These are phyloP conservation scores for Orobanche coerulescens DNA, from an alignment of 257 asterid species.

Conservation along the genomic window DNA sequence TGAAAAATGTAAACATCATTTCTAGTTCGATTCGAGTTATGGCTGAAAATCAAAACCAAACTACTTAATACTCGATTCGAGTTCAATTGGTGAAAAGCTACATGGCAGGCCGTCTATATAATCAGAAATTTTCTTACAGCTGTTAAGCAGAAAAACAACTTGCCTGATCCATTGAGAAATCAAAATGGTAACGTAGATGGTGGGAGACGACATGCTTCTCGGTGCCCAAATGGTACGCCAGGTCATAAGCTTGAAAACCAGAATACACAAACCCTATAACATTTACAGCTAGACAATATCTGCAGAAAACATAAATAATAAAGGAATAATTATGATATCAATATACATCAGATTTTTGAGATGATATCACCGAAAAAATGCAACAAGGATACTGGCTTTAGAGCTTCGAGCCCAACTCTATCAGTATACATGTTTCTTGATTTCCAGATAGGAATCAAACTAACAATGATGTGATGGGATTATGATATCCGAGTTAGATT, in stretches of 20 bases:
- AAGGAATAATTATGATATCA: not conserved
- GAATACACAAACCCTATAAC: conserved; percentile 71
- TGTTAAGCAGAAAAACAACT: conserved; percentile 15
- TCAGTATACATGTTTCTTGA: not conserved
- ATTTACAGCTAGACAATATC: conserved; percentile 63
- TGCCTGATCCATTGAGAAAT: conserved; percentile 81
- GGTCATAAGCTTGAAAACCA: conserved; percentile 51
- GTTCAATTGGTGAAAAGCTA: no score
- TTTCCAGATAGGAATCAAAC: not conserved
- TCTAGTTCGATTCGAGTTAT: no score
- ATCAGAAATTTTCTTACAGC: no score
- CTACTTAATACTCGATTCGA: no score
- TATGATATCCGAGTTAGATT: not conserved
- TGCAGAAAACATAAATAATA: conserved; percentile 20
- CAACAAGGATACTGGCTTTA: not conserved
- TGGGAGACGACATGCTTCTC: conserved; percentile 49
- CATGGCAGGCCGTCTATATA: not conserved
- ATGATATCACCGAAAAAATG: conserved; percentile 9
- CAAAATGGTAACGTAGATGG: conserved; percentile 48
- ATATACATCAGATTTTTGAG: conserved; percentile 2
- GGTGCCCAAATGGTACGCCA: conserved; percentile 50
- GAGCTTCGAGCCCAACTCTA: not conserved
- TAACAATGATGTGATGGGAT: not conserved
- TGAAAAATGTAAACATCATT: no score
- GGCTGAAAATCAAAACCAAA: no score